Evolutionary conservation across 164 flowering plant species (phyloP), one percentile per base, ranked within the genome.

Genomic region (Warburgia ugandensis): DNA sequence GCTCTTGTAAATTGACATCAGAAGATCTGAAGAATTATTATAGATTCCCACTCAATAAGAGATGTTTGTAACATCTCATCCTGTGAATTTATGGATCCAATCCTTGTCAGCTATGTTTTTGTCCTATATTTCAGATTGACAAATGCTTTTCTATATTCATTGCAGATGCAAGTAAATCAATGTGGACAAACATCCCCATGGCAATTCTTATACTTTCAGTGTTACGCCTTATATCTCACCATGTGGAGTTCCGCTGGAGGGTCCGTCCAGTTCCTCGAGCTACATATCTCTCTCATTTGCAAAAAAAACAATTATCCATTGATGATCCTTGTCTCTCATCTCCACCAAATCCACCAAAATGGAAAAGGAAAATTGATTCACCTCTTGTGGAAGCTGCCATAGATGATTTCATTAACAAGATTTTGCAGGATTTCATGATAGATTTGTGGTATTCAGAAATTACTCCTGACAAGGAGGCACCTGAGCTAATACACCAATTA

Each of bases 401-500:
- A 16, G 72, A 71, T 36, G 86, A 86, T 14, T 94, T 94, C 32
- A 67, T 89, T 30, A 63, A 74, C 44, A 83, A 81, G 56, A 39
- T 89, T 28, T 52, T 94, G 61, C 77, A 75, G 59, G 99, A 94
- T 53, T 94, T 94, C 64, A 86, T 94, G 46, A 48, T 72, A 14
- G 84, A 89, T 61, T 70, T 94, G 68, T 94, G 99, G 99, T 94
- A 89, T 54, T 75, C 94, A 2, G 77, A 66, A 13, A 89, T 94
- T 41, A 84, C 99, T 11, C 88, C 87, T 2, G 99, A 94, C 60
- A 78, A 45, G 55, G 96, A 94, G 66, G 80, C 71, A 16, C 96
- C 99, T 54, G 86, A 84, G 69, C 79, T 70, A 16, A 84, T 86
- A 45, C 81, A 65, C 27, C 59, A 52, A 17, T 52, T 89, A 29